Conservation (phyloP, 176 grass and related monocot genomes). For the Eleusine coracana region DNA sequence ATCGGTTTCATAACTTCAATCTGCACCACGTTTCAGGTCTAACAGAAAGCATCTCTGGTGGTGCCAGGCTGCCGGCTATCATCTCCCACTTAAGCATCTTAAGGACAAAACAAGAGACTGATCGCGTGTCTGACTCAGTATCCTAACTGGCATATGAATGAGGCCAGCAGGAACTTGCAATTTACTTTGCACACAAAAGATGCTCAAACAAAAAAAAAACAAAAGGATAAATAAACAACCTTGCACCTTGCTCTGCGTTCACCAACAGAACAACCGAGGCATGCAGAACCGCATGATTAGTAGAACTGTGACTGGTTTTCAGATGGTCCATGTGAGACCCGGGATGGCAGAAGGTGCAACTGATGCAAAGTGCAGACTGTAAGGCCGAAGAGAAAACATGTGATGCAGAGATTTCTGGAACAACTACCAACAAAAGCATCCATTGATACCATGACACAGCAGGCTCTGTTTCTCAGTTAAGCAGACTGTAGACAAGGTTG, state of each 20-base stretch:
- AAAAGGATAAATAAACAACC: too few species aligned
- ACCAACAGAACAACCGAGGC: background rate
- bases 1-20: background rate
- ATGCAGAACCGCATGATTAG: background rate
- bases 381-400: constrained; percentile 12
- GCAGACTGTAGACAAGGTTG: background rate
- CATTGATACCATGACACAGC: background rate
- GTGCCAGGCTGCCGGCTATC: too few species aligned
- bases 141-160: background rate
- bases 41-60: too few species aligned
- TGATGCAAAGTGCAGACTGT: background rate
- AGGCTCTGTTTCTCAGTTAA: background rate
- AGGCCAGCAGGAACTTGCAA: background rate
- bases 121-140: background rate
- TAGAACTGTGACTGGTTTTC: background rate
- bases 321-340: background rate
- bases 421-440: background rate
- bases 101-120: background rate
- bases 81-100: too few species aligned
- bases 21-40: background rate
- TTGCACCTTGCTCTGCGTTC: background rate
- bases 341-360: background rate
- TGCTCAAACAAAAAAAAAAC: background rate
- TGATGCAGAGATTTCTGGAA: background rate
- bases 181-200: background rate